Base-by-base conservation (phyloP, 139 green algal genomes). In the Closterium sp. region DNA sequence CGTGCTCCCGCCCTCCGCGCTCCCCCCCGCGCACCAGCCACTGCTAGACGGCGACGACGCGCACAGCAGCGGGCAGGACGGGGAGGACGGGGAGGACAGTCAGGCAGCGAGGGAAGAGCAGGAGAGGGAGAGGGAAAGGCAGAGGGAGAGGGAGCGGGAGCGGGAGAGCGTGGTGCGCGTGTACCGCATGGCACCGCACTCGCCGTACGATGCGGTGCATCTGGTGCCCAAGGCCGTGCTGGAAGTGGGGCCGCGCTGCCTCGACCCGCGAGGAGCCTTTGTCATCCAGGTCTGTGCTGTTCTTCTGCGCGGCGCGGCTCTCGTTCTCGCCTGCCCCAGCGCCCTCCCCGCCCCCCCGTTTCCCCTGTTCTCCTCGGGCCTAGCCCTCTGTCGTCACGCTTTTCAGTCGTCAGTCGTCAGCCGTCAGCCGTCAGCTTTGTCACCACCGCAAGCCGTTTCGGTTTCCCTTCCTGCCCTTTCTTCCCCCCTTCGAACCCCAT, bases 111-210 rank as follows among this genome's bases (percentile, higher is more conserved):
- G 13, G 31, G 28, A 62, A 31, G 17, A 24, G 28, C 17, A 89
- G 28, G 28, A 89, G 89, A 42, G 29, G 89, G n/a, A 89, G 89
- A 50, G 38, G 38, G n/a, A 89, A 10, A 2, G 89, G 38, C 19
- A 89, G 42, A 13, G 38, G 89, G 38, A 91, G 42, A 50, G 30
- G 89, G 38, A 89, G 89, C n/a, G 45, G 88, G 88, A 70, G 88
- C 10, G 24, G 88, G 88, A 29, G 45, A 17, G 38, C 21, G 28
- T 30, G 85, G 24, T n/a, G 29, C 91, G 90, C 10, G 28, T 94
- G 28, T 94, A 93, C 7, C 79, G 91, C 42, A 94, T 94, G 62
- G 91, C 91, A 17, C 91, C 91, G 19, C 91, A 94, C 42, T 94
- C 89, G 22, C 89, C 89, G 28, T 94, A 94, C 45, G 89, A 94